Conservation (phyloP, 169 alveolate species). For the Plasmodium cynomolgi region DNA sequence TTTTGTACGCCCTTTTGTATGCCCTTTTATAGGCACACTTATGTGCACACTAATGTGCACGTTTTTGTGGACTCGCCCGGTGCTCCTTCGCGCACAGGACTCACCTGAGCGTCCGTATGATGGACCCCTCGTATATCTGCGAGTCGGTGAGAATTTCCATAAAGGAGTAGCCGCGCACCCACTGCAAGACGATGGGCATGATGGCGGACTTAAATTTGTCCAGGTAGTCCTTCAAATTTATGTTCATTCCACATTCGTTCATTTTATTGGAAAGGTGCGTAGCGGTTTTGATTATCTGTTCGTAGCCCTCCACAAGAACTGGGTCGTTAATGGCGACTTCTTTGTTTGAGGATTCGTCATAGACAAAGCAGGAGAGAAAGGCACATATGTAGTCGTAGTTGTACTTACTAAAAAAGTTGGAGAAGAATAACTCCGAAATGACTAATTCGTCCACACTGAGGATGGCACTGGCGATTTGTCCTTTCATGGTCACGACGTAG, state of each 20-base stretch:
- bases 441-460: constrained; percentile 98
- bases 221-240: constrained; percentile 91
- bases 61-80: not conserved
- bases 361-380: constrained; percentile 93
- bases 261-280: constrained; percentile 89
- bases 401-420: constrained; percentile 94
- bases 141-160: constrained; percentile 93
- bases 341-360: constrained; percentile 90
- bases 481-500: constrained; percentile 93
- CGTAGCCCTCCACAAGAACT: constrained; percentile 81
- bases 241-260: constrained; percentile 89
- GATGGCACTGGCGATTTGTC: constrained; percentile 98
- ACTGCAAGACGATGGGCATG: constrained; percentile 94
- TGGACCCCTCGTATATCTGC: constrained; percentile 98
- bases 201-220: constrained; percentile 93
- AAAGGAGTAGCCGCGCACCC: constrained; percentile 98
- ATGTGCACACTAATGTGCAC: not conserved
- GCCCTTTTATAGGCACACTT: not conserved
- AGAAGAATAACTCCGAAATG: constrained; percentile 94
- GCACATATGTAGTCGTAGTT: constrained; percentile 95
- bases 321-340: constrained; percentile 83
- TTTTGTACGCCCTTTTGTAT: not conserved
- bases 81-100: not conserved
- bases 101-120: constrained; percentile 91
- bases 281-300: constrained; percentile 82